phyloP scores from a whole-genome alignment of 2,329 filamentous ascomycete genomes.

The Colletotrichum tamarilloi region DNA sequence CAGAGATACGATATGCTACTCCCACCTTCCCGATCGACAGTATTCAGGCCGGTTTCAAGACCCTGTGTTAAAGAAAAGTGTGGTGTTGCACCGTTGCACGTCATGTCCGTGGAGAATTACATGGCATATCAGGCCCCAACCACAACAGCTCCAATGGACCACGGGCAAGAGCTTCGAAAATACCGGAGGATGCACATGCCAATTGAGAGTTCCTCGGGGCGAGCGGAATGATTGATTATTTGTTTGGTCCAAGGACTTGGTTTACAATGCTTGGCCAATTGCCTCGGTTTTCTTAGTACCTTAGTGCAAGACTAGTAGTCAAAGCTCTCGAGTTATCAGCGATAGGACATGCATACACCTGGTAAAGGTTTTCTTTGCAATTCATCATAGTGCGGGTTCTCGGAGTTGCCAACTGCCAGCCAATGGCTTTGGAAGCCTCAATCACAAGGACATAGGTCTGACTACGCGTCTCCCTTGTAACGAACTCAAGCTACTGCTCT shows the following conservation, averaged over 20 bases:
- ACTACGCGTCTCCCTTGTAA: too few species aligned
- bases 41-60: neutral
- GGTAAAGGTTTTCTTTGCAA: neutral
- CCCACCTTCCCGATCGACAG: neutral
- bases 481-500: neutral
- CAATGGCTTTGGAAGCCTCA: neutral
- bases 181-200: neutral
- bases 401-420: neutral
- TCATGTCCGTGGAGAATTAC: neutral
- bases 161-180: neutral
- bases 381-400: neutral
- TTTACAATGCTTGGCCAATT: neutral
- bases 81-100: neutral
- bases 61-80: neutral
- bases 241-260: neutral
- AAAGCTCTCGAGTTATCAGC: neutral
- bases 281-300: neutral
- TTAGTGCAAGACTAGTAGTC: neutral
- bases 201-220: neutral
- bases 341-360: neutral
- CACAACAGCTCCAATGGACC: neutral
- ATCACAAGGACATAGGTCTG: too few species aligned
- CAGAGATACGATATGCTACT: neutral
- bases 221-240: neutral
- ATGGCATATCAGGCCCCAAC: too few species aligned